Percentiles rank a stretch among this genome's conserved stretches.
Conservation (phyloP, 1,284 basidiomycete genomes). For the Singerocomus inundabilis region DNA sequence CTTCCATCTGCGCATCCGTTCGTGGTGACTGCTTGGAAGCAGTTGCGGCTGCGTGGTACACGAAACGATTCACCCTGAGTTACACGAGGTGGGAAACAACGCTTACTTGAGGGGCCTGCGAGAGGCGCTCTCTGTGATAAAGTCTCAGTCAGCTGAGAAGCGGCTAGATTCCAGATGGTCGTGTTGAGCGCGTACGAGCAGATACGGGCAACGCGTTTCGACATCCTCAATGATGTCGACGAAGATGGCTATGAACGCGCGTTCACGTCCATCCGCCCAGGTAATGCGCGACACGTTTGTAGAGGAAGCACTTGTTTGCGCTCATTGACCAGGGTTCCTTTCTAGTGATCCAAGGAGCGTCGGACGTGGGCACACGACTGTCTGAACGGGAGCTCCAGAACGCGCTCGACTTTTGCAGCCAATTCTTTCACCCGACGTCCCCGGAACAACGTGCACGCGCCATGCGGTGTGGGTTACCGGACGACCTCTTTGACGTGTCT, state of each 20-base stretch:
- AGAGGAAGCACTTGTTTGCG: too few species aligned
- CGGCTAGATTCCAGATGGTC: constrained; percentile 54
- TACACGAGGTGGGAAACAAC: constrained; percentile 49
- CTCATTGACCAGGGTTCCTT: not conserved
- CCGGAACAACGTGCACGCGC: constrained; percentile 45
- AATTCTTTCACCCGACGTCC: constrained; percentile 55
- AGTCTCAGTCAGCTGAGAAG: not conserved
- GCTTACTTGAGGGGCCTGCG: too few species aligned
- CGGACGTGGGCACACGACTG: constrained; percentile 65
- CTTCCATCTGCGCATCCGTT: constrained; percentile 52
- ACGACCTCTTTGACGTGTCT: constrained; percentile 46
- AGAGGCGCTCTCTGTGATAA: not conserved
- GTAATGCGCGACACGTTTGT: constrained; percentile 29
- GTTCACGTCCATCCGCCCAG: constrained; percentile 53
- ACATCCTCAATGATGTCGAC: constrained; percentile 52
- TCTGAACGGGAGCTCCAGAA: constrained; percentile 69
- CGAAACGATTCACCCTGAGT: constrained; percentile 47
- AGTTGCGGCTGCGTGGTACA: constrained; percentile 49
- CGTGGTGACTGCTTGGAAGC: constrained; percentile 49
- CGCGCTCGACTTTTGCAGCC: constrained; percentile 59
- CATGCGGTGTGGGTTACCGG: constrained; percentile 19
- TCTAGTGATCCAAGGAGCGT: constrained; percentile 74
- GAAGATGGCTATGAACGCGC: constrained; percentile 61
- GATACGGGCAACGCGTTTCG: constrained; percentile 47
- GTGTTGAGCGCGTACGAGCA: constrained; percentile 66